phyloP scores from a whole-genome alignment of 2,329 filamentous ascomycete species.

The Fusarium poae region DNA sequence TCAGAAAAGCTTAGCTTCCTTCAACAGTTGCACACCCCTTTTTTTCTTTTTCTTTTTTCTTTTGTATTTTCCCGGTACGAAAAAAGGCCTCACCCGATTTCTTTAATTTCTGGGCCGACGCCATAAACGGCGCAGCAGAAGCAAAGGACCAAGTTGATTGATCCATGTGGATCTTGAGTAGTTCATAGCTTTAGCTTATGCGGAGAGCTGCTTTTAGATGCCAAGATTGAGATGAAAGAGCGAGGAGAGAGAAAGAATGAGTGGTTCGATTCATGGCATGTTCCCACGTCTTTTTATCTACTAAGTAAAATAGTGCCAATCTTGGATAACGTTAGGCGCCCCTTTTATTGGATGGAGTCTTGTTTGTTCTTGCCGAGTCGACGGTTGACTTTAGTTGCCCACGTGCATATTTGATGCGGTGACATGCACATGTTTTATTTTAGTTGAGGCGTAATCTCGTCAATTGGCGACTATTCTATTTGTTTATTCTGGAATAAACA shows the following conservation, averaged over 20 bases:
- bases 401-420: not conserved
- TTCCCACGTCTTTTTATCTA: not conserved
- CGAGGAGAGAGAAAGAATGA: not conserved
- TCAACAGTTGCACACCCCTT: not conserved
- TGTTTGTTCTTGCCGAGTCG: too few species aligned
- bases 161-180: not conserved
- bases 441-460: slow-evolving; percentile 6
- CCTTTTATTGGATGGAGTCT: not conserved
- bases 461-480: not conserved
- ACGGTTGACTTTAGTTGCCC: not conserved
- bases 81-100: slow-evolving; percentile 4
- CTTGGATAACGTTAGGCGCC: not conserved
- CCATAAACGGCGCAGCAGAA: slow-evolving; percentile 7
- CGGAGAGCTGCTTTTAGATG: slow-evolving; percentile 4
- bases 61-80: not conserved
- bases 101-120: slow-evolving; percentile 9
- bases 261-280: slow-evolving; percentile 25
- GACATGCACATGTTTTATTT: not conserved
- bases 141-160: not conserved
- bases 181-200: not conserved
- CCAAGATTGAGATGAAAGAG: not conserved
- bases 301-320: not conserved
- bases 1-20: slow-evolving; percentile 26
- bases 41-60: not conserved
- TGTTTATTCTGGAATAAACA: not conserved